phyloP scores from a whole-genome alignment of 2,329 filamentous ascomycete genomes.

The Purpureocillium lavendulum region DNA sequence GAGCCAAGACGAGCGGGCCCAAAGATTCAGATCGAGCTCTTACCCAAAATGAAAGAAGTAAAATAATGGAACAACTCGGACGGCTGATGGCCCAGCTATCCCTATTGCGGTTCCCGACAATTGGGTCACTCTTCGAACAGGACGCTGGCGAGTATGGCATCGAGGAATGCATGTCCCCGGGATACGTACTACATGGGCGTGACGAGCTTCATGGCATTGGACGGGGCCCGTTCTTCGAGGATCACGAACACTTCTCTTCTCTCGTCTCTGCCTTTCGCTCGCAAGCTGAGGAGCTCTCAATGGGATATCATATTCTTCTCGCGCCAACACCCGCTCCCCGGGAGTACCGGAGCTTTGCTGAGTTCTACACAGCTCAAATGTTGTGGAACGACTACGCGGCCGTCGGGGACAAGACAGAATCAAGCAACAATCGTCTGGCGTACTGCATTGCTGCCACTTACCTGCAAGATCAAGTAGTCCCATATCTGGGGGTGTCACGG shows the following conservation, averaged over 20 bases:
- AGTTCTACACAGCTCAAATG: slow-evolving; percentile 7
- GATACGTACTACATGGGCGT: slow-evolving; percentile 5
- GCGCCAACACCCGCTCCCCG: slow-evolving; percentile 9
- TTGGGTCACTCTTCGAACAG: slow-evolving; percentile 19
- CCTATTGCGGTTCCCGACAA: slow-evolving; percentile 15
- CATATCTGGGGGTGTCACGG: slow-evolving; percentile 3
- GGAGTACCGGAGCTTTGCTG: slow-evolving; percentile 8
- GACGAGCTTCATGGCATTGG: slow-evolving; percentile 6
- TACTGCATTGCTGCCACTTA: slow-evolving; percentile 9
- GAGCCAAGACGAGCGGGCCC: slow-evolving; percentile 3
- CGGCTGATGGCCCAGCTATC: slow-evolving; percentile 15
- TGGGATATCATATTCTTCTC: slow-evolving; percentile 8
- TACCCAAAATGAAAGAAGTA: too few relatives aligned
- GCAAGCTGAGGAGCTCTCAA: slow-evolving; percentile 10
- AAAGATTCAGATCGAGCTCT: slow-evolving; percentile 3
- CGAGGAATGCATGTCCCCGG: slow-evolving; percentile 9
- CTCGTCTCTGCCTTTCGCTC: slow-evolving; percentile 7
- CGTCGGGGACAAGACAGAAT: slow-evolving; percentile 5
- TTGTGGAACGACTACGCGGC: slow-evolving; percentile 11
- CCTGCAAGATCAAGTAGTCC: slow-evolving; percentile 9
- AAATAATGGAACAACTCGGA: slow-evolving; percentile 18
- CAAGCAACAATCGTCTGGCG: slow-evolving; percentile 9
- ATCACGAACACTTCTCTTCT: slow-evolving; percentile 8
- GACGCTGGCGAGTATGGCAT: slow-evolving; percentile 8
- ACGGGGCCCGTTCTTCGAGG: slow-evolving; percentile 8